Conservation (phyloP, 495 filamentous ascomycete species). For the Cercophora scortea region DNA sequence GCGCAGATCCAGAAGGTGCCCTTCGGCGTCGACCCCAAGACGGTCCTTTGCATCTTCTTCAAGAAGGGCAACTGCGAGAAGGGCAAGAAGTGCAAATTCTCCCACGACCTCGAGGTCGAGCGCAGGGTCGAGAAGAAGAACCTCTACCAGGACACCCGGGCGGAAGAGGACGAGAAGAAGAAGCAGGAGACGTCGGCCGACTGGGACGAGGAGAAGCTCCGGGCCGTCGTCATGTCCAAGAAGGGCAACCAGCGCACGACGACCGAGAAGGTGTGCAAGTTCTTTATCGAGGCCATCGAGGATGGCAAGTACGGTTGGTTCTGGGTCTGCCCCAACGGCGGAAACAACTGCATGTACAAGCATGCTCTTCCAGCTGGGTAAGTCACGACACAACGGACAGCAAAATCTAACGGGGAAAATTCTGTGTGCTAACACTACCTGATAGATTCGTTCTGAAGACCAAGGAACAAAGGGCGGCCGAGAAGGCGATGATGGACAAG, state of each 20-base stretch:
- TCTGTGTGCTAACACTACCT: slow-evolving; percentile 15
- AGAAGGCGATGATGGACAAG: slow-evolving; percentile 97
- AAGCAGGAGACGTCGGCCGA: slow-evolving; percentile 89
- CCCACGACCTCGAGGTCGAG: slow-evolving; percentile 82
- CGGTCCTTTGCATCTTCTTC: slow-evolving; percentile 90
- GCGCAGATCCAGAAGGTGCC: slow-evolving; percentile 93
- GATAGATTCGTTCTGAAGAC: slow-evolving; percentile 90
- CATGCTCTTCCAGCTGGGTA: slow-evolving; percentile 91
- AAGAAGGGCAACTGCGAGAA: slow-evolving; percentile 98
- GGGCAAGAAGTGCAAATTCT: slow-evolving; percentile 95
- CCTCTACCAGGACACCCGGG: slow-evolving; percentile 81
- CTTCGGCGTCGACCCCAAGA: slow-evolving; percentile 97
- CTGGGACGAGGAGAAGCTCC: slow-evolving; percentile 96
- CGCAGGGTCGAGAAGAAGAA: slow-evolving; percentile 87
- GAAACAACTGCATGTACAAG: slow-evolving; percentile 97
- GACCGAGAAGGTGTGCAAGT: slow-evolving; percentile 99
- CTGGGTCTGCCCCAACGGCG: slow-evolving; percentile 95
- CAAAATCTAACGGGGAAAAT: not conserved
- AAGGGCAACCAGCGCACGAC: slow-evolving; percentile 94
- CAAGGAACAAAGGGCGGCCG: slow-evolving; percentile 89
- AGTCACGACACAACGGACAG: slow-evolving; percentile 17
- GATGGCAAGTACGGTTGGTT: slow-evolving; percentile 99
- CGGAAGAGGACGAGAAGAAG: slow-evolving; percentile 67
- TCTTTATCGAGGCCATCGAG: slow-evolving; percentile 95
- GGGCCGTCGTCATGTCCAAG: slow-evolving; percentile 84